Evolutionary conservation across 2,329 filamentous ascomycete species (phyloP).

Genomic region (Blastomyces gilchristii): DNA sequence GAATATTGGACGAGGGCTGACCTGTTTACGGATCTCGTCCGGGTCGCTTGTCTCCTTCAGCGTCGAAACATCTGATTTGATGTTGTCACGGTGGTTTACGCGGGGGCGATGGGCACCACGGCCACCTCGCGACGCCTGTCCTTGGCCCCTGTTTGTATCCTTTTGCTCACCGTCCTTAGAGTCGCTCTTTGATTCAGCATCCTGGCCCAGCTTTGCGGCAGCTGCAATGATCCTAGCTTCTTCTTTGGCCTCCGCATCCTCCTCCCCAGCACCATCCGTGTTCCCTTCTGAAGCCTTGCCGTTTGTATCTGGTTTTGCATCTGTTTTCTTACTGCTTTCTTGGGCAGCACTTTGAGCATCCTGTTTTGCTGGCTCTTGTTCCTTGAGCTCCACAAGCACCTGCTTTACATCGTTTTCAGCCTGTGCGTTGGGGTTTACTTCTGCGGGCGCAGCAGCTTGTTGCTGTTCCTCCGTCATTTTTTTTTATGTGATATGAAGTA

Average conservation of each 20-base stretch:
- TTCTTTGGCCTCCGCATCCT: conserved; percentile 30
- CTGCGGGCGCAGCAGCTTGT: conserved; percentile 15
- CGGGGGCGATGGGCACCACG: conserved; percentile 21
- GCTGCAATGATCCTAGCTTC: conserved; percentile 20
- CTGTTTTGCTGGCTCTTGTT: conserved; percentile 18
- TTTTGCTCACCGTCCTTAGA: conserved; percentile 14
- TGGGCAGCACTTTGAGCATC: conserved; percentile 8
- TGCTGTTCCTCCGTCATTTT: conserved; percentile 33
- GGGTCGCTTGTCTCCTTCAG: conserved; percentile 66
- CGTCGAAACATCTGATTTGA: conserved; percentile 59
- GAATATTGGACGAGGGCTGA: not conserved
- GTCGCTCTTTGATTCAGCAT: conserved; percentile 13
- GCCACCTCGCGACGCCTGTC: conserved; percentile 20
- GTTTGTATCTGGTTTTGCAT: conserved; percentile 28
- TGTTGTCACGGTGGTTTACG: conserved; percentile 42
- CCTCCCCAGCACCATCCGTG: conserved; percentile 20
- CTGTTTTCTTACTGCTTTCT: conserved; percentile 20
- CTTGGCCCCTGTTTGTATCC: conserved; percentile 22
- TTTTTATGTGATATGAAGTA: not conserved
- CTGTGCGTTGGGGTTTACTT: conserved; percentile 28
- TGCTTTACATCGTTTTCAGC: conserved; percentile 40
- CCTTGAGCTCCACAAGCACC: conserved; percentile 38
- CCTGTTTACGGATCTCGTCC: conserved; percentile 71
- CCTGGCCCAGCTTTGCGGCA: conserved; percentile 16
- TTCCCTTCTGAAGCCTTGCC: conserved; percentile 23